phyloP scores from a whole-genome alignment of 2,329 filamentous ascomycete genomes.

The Lecanosticta acicola region DNA sequence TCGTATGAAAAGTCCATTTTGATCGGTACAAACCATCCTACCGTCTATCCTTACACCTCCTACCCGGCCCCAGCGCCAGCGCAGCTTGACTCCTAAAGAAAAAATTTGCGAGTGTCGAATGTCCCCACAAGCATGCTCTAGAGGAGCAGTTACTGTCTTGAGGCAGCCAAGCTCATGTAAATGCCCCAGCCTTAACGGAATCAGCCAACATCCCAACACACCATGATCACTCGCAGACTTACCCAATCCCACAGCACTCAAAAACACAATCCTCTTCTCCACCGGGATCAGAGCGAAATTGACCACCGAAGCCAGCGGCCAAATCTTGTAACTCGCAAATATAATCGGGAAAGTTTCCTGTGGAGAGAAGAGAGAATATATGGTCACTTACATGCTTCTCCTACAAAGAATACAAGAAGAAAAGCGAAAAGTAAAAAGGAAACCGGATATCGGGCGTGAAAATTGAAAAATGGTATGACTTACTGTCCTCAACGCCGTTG shows the following conservation, averaged over 20 bases:
- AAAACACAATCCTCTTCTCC: conserved; percentile 2
- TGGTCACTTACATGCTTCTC: background rate
- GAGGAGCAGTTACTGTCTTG: conserved; percentile 2
- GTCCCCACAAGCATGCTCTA: too few relatives aligned
- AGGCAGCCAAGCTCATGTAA: conserved; percentile 3
- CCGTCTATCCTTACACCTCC: too few relatives aligned
- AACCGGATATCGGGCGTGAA: background rate
- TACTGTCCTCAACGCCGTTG: conserved; percentile 2
- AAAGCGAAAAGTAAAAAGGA: background rate
- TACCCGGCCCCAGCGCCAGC: too few relatives aligned
- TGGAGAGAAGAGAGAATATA: background rate
- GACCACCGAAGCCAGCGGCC: conserved; percentile 2
- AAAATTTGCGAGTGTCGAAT: too few relatives aligned
- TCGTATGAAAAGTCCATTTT: too few relatives aligned
- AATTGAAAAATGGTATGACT: background rate
- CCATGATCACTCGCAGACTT: too few relatives aligned
- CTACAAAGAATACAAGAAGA: background rate
- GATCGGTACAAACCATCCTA: too few relatives aligned
- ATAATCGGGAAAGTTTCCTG: conserved; percentile 5
- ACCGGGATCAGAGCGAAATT: conserved; percentile 5
- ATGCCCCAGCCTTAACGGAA: too few relatives aligned
- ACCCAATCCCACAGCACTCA: conserved; percentile 1
- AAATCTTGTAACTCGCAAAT: conserved; percentile 5
- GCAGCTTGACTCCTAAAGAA: too few relatives aligned
- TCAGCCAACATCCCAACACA: too few relatives aligned